These are phyloP conservation scores for Wickerhamomyces chambardii DNA, from an alignment of 805 yeast species.

Conservation along the genomic window DNA sequence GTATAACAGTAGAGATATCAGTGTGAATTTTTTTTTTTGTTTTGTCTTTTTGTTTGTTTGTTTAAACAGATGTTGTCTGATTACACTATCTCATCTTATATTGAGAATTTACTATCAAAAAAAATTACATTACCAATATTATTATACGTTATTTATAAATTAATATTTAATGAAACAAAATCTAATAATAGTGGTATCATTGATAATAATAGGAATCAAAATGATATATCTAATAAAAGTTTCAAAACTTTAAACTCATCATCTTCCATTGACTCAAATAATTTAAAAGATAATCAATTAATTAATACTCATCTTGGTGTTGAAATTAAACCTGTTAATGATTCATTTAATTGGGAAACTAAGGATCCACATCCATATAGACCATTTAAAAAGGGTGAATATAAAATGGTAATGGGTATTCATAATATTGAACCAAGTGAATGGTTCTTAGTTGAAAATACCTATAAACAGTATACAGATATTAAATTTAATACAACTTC, in stretches of 20 bases:
- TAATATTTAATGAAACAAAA: slow-evolving; percentile 5
- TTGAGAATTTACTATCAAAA: slow-evolving; percentile 8
- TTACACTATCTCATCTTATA: no score
- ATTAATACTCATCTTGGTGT: neutral
- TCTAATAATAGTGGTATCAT: neutral
- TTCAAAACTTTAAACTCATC: no score
- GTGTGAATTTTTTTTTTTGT: no score
- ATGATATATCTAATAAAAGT: no score
- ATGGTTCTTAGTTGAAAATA: slow-evolving; percentile 53
- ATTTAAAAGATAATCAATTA: neutral
- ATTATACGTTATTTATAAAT: slow-evolving; percentile 9
- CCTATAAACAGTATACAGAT: slow-evolving; percentile 38
- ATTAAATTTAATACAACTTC: slow-evolving; percentile 25
- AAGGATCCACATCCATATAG: slow-evolving; percentile 35
- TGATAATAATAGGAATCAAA: no score
- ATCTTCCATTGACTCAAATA: neutral
- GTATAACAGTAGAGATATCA: no score
- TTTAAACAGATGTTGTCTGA: no score
- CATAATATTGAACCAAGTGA: slow-evolving; percentile 38
- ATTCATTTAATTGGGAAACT: slow-evolving; percentile 33
- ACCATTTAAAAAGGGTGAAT: slow-evolving; percentile 55
- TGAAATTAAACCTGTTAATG: slow-evolving; percentile 21
- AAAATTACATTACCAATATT: slow-evolving; percentile 15
- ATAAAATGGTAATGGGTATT: slow-evolving; percentile 58
- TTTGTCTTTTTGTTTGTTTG: no score